phyloP scores from a whole-genome alignment of 805 yeast species.

The Pichia insulana region DNA sequence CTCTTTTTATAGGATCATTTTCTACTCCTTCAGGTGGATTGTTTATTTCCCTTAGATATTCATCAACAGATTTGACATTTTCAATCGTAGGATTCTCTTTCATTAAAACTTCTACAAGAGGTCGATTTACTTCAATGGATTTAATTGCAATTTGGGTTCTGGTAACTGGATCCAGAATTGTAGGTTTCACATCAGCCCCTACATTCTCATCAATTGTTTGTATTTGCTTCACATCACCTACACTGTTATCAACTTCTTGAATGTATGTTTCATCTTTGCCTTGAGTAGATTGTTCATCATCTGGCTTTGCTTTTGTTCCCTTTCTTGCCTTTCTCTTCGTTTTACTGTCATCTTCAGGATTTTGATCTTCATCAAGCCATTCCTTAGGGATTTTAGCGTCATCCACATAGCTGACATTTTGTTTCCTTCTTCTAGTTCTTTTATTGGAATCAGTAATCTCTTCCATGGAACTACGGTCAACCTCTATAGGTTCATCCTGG shows the following conservation, averaged over 20 bases:
- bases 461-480: not conserved
- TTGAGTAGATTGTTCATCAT: no score
- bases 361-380: not conserved
- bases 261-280: no score
- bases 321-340: not conserved
- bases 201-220: no score
- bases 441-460: not conserved
- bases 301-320: not conserved
- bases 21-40: not conserved
- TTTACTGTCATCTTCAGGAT: not conserved
- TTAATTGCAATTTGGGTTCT: not conserved
- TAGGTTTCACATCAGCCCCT: no score
- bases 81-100: not conserved
- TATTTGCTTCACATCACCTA: no score
- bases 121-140: not conserved
- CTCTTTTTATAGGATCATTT: not conserved
- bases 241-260: no score
- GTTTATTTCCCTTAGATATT: not conserved
- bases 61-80: not conserved
- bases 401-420: conserved; percentile 9
- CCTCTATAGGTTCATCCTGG: conserved; percentile 2
- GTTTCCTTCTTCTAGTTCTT: conserved; percentile 6
- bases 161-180: not conserved
- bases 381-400: not conserved
- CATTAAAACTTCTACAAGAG: not conserved